phyloP scores from a whole-genome alignment of 2,329 filamentous ascomycete genomes.

The Fusarium redolens region DNA sequence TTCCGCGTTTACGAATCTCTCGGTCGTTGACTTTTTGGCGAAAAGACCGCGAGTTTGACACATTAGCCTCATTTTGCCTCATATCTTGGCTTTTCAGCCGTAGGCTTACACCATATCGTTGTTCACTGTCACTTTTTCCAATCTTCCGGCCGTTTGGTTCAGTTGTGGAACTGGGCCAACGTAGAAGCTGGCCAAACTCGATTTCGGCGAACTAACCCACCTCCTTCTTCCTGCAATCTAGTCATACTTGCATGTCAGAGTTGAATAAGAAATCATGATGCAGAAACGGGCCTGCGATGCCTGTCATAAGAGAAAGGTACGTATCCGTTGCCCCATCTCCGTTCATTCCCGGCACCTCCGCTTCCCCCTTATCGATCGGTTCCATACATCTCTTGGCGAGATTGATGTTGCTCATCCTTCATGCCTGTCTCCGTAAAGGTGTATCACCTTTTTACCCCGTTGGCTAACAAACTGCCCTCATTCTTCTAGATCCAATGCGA shows the following conservation, averaged over 20 bases:
- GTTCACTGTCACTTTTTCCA: background rate
- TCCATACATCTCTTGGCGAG: constrained; percentile 11
- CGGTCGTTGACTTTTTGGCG: background rate
- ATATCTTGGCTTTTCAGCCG: background rate
- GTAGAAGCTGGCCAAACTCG: background rate
- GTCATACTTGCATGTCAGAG: background rate
- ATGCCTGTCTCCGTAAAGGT: background rate
- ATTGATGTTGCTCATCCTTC: background rate
- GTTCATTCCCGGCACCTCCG: background rate
- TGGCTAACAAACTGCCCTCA: background rate
- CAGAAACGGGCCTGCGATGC: constrained; percentile 40
- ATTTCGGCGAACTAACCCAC: background rate
- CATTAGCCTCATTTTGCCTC: background rate
- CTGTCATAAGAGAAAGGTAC: constrained; percentile 41
- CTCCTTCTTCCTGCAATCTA: background rate
- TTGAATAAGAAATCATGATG: constrained; percentile 8
- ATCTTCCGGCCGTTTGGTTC: background rate
- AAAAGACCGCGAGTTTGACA: background rate
- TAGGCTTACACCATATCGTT: background rate
- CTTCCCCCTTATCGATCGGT: background rate
- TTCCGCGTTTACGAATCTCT: constrained; percentile 13
- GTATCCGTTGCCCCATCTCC: constrained; percentile 13
- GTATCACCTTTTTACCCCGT: background rate
- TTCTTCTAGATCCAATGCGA: constrained; percentile 39
- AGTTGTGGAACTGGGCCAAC: constrained; percentile 1